Base-by-base conservation (phyloP, 2,329 filamentous ascomycete species). In the Aplosporella prunicola region DNA sequence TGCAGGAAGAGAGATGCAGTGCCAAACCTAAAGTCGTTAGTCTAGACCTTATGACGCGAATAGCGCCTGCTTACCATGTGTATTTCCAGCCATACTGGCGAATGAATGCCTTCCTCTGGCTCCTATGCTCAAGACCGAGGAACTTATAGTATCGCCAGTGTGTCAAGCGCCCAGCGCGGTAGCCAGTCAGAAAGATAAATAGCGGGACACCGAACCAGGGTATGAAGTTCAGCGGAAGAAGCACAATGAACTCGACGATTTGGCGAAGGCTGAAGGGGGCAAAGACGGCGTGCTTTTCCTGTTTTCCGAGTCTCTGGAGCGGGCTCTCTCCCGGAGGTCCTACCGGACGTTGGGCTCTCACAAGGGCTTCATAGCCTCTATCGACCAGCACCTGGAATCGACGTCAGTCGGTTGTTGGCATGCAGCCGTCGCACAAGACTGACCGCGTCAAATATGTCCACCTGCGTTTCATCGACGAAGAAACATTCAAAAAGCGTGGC, bases 141-240 rank as follows among this genome's bases (percentile, higher is more conserved):
- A 98, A 67, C 51, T 87, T 76, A 56, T 88, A 95, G 69, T 91
- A 95, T 41, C 91, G 71, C 68, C 88, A 91, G 50, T 95, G 88
- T 39, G 91, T 80, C 18, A 96, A 74, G 20, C 89, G 91, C 1
- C 91, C 89, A 5, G 86, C 76, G 17, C 89, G 72, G 31, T 88
- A 85, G 1, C 89, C 91, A 0, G 88, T 95, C 47, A 94, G 72
- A 39, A 94, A 61, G 43, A 98, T 72, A 57, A 95, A 98, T 44
- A 91, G 71, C 0, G 85, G 84, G 0, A 82, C 82, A 11, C 89
- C 89, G 10, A 86, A 74, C 31, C 81, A 76, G 0, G 89, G 89
- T 11, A 96, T 74, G 15, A 98, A 76, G 56, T 93, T 96, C 42
- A 98, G 72, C 1, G 91, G 69, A 16, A 72, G 51, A 23, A 71